These are phyloP conservation scores for Suillus weaverae DNA, from an alignment of 768 basidiomycete genomes.

Conservation along the genomic window DNA sequence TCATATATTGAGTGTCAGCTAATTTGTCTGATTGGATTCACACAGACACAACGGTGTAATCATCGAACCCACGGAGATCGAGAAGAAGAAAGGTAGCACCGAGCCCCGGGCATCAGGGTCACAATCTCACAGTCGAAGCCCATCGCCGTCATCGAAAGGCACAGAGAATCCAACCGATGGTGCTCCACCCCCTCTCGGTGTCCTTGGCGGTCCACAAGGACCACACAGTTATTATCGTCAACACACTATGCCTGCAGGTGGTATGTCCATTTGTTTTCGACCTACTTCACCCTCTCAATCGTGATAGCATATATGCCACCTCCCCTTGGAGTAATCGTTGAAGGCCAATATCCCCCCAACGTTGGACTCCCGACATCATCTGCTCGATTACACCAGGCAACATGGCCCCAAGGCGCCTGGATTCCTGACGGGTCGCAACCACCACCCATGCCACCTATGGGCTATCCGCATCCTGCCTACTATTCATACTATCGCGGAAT, in stretches of 20 bases:
- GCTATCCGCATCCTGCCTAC: conserved; percentile 36
- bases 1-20: conserved; percentile 5
- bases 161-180: conserved; percentile 28
- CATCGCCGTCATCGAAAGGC: conserved; percentile 47
- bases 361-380: conserved; percentile 56
- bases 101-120: conserved; percentile 40
- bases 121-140: conserved; percentile 50
- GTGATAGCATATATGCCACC: conserved; percentile 44
- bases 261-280: conserved; percentile 18
- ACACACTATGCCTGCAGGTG: conserved; percentile 54
- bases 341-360: conserved; percentile 41
- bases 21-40: conserved; percentile 6
- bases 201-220: conserved; percentile 33
- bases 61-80: conserved; percentile 47
- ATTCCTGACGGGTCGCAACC: conserved; percentile 37
- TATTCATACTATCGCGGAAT: conserved; percentile 50
- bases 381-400: conserved; percentile 43
- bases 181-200: conserved; percentile 34
- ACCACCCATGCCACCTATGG: conserved; percentile 33
- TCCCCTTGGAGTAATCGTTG: conserved; percentile 39
- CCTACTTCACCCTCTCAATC: conserved; percentile 3
- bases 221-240: conserved; percentile 66
- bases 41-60: conserved; percentile 64
- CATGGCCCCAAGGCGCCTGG: conserved; percentile 41
- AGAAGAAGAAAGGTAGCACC: conserved; percentile 19